These are phyloP conservation scores for Strobilomyces confusus DNA, from an alignment of 768 basidiomycete species.

Conservation along the genomic window DNA sequence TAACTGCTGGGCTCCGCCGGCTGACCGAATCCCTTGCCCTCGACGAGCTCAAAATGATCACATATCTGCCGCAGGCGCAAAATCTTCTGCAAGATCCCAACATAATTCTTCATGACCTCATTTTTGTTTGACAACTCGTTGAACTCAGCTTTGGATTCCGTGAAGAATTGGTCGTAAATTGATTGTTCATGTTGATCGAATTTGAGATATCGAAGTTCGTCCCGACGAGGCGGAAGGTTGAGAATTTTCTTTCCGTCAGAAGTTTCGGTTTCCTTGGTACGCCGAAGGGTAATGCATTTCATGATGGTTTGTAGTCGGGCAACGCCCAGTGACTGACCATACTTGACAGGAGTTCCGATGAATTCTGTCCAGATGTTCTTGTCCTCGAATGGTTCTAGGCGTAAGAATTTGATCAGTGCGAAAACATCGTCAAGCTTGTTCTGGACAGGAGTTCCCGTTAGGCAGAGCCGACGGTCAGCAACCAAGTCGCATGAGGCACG, in stretches of 20 bases:
- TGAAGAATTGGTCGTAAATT: slow-evolving; percentile 87
- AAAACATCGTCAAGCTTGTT: slow-evolving; percentile 99
- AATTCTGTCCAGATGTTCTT: slow-evolving; percentile 90
- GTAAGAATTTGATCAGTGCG: slow-evolving; percentile 94
- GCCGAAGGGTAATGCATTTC: slow-evolving; percentile 92
- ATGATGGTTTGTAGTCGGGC: slow-evolving; percentile 95
- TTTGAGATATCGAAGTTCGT: slow-evolving; percentile 80
- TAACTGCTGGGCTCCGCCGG: slow-evolving; percentile 52
- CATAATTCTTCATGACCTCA: slow-evolving; percentile 97
- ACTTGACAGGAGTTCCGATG: slow-evolving; percentile 91
- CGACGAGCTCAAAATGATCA: slow-evolving; percentile 89
- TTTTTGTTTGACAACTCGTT: slow-evolving; percentile 81
- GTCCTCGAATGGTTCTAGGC: slow-evolving; percentile 88
- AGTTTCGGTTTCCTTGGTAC: slow-evolving; percentile 88
- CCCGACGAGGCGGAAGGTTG: slow-evolving; percentile 83
- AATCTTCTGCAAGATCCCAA: slow-evolving; percentile 95
- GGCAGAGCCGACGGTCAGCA: slow-evolving; percentile 87
- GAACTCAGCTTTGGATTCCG: slow-evolving; percentile 90
- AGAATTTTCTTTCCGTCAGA: slow-evolving; percentile 83
- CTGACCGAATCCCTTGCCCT: slow-evolving; percentile 55
- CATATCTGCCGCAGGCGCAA: slow-evolving; percentile 96
- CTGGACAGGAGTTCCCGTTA: slow-evolving; percentile 98
- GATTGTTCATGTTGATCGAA: slow-evolving; percentile 78
- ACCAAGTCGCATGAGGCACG: slow-evolving; percentile 93
- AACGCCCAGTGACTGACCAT: slow-evolving; percentile 83